phyloP scores from a whole-genome alignment of 495 filamentous ascomycete species.

The Trichoderma erinaceum region DNA sequence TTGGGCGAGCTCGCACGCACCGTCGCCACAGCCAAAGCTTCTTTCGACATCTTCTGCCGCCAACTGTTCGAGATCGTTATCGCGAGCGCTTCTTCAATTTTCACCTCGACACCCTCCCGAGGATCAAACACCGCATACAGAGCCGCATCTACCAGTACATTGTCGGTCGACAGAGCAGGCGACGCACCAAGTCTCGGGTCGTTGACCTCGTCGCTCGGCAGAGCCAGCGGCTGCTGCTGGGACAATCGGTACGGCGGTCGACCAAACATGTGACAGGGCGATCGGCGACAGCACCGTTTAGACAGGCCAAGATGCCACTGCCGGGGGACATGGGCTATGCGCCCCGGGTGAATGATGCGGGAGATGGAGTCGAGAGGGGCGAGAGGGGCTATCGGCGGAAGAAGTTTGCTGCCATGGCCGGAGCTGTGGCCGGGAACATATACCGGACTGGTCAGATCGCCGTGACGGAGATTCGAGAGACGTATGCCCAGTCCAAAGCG shows the following conservation, averaged over 20 bases:
- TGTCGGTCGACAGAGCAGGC: conserved; percentile 53
- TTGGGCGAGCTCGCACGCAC: conserved; percentile 15
- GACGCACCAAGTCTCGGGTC: conserved; percentile 43
- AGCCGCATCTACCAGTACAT: conserved; percentile 70
- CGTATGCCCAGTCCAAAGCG: conserved; percentile 70
- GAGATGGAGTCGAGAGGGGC: conserved; percentile 17
- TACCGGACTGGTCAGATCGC: conserved; percentile 71
- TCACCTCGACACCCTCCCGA: conserved; percentile 66
- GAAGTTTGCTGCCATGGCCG: conserved; percentile 57
- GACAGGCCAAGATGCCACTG: conserved; percentile 2
- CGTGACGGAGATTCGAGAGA: conserved; percentile 84
- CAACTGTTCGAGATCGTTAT: conserved; percentile 49
- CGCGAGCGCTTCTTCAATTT: conserved; percentile 58
- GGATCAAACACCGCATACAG: conserved; percentile 61
- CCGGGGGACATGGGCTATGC: conserved; percentile 12
- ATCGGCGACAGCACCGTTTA: neutral
- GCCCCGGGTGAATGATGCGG: conserved; percentile 3
- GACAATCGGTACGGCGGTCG: conserved; percentile 11
- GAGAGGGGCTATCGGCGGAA: conserved; percentile 66
- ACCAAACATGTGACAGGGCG: conserved; percentile 11
- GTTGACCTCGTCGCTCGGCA: conserved; percentile 46
- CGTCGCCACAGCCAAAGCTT: conserved; percentile 36
- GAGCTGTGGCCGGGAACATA: conserved; percentile 32
- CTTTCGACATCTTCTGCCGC: conserved; percentile 54
- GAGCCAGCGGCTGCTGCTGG: conserved; percentile 33